Base-by-base conservation (phyloP, 2,329 filamentous ascomycete genomes). In the Calonectria crousiana region DNA sequence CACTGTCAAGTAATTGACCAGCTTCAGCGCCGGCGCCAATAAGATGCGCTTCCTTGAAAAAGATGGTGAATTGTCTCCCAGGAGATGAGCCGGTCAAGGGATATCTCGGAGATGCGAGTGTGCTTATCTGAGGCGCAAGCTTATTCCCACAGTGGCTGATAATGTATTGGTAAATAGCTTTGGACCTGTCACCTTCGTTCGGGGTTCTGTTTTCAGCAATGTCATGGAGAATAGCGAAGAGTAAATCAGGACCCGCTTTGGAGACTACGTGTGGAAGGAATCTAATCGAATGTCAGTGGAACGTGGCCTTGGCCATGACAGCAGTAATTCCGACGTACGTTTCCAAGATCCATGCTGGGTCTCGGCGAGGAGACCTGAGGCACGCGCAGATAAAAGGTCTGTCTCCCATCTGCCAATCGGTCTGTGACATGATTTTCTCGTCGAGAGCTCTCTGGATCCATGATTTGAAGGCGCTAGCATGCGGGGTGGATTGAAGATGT, bases 391-490 rank as follows among this genome's bases (percentile, higher is more conserved):
- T 18, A 14, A 69, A 76, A 28, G 0, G 4, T n/a, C 11, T 1
- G 28, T 75, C 67, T 26, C 23, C n/a, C 4, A 6, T 47, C 3
- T 23, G 18, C 66, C 75, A 68, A 71, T 28, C n/a, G 28, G 41
- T 10, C 18, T 74, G 32, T 3, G 41, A 23, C 13, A 60, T 13
- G 34, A 77, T 36, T 38, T 75, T 75, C 34, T 66, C 44, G 1
- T 77, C 58, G 1, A 52, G 13, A 3, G 49, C 53, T 0, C 53
- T 44, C 26, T 53, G 32, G 52, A 47, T 34, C 69, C 69, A 72
- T 28, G 47, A 51, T 18, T 52, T 36, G 14, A 77, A 77, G n/a
- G 64, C 73, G 11, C 32, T 58, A 8, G 58, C n/a, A 0, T 75
- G 49, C 18, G 56, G 65, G 11, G 36, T 26, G 52, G 13, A 49